Evolutionary conservation across 345 rosid species (phyloP), one percentile per base, ranked within the genome.

Genomic region (Litchi chinensis): DNA sequence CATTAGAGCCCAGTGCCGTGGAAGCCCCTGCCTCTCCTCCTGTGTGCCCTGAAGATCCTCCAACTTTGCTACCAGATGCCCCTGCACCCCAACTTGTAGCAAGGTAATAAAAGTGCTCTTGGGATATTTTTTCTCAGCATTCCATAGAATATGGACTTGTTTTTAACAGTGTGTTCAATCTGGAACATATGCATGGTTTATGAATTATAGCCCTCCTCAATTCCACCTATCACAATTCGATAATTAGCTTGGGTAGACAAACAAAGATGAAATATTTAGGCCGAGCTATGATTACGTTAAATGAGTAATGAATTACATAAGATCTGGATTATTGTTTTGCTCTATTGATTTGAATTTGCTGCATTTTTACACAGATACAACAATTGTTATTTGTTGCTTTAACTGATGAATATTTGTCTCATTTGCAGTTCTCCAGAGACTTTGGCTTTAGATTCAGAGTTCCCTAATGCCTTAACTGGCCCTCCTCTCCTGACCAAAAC

Each of bases 1-100:
- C 91, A 73, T 79, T 97, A 85, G 99, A 97, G 84, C 95, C 98
- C 75, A 82, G 62, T 70, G 65, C 80, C 1, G 75, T 79, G 22
- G 86, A 83, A 80, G 73, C 83, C 67, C 79, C 84, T 67, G 70
- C 82, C 71, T 80, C 82, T 67, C 76, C 87, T 67, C 77, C 87
- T 56, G 70, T 86, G 62, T 84, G 85, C 86, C 76, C 86, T 12
- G 93, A 89, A 82, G 82, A 78, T 79, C 87, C 74, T 80, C 76
- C 83, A 5, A 77, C 80, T 50, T 57, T 82, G 60, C 65, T 85
- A 76, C 83, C 88, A 48, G 84, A 86, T 40, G 64, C 75, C 4
- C 74, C 88, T 32, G 65, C 73, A 7, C 74, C 88, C 10, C 76
- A 75, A 75, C 79, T 73, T n/a, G 39, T 86, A 37, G 57, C 80